Evolutionary conservation across 225 moss, liverwort and hornwort species (phyloP), one percentile per base, ranked within the genome.

Genomic region (Antitrichia curtipendula): DNA sequence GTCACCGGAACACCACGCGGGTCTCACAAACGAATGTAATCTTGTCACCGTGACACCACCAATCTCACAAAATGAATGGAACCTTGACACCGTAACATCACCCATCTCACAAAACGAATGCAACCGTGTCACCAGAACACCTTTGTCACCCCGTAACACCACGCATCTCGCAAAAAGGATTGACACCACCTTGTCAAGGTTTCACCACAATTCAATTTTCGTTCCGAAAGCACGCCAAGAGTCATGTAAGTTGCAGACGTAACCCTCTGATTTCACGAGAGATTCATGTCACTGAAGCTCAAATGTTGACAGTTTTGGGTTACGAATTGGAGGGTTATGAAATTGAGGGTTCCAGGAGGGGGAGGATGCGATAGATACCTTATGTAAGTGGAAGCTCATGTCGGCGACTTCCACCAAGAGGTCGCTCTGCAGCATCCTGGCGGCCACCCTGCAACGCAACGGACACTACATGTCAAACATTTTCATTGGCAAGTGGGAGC

Each of bases 321-420:
- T 36, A 56, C n/a, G 34, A n/a, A 53, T 53, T 40, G 29, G 31
- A 41, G 29, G 69, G 49, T 32, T 47, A 10, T 32, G 80, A 62
- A 34, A 16, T 54, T 40, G 56, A 22, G 31, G 41, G 25, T 81
- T 25, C 24, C 57, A 40, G 60, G 12, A 38, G 34, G 4, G 28
- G 56, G 24, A n/a, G 49, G 49, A n/a, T 22, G 81, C 20, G 52
- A 36, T 89, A 5, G 25, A 82, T 53, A 96, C 97, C 97, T 96
- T 97, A 87, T 97, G 97, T 25, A 97, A 93, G 92, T 97, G 96
- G 82, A 97, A 97, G 80, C 95, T 95, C 95, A 94, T 95, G 43
- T 96, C 95, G 17, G 88, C 95, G 36, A 97, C 95, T 81, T 97
- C 96, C 69, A 97, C 97, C 64, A 95, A 90, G 54, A 97, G 92